A percentile compares a stretch with the other conserved stretches of the same genome.
phyloP scores from a whole-genome alignment of 192 early-diverging fungal genomes.

The Rhizophagus sp. region DNA sequence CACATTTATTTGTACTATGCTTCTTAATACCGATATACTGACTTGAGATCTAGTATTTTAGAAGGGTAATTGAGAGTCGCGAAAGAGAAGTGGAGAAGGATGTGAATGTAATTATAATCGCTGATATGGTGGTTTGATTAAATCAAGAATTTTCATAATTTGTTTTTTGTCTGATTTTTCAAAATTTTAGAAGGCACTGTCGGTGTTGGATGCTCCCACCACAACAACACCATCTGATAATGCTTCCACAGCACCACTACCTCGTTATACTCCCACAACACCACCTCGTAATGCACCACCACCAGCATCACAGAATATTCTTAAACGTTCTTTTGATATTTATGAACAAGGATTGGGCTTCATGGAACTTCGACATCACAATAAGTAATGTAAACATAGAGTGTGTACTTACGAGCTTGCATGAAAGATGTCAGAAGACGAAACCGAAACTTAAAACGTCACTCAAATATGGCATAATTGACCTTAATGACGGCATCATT shows the following conservation, averaged over 20 bases:
- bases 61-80: constrained; percentile 1
- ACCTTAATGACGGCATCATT: constrained; percentile 22
- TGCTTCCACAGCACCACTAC: background rate
- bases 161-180: constrained; percentile 10
- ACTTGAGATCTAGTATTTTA: constrained; percentile 12
- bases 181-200: constrained; percentile 14
- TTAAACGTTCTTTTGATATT: constrained; percentile 14
- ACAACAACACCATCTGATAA: background rate
- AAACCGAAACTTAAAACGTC: constrained; percentile 24
- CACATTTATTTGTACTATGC: too few species aligned
- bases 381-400: constrained; percentile 26
- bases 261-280: background rate
- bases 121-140: constrained; percentile 19
- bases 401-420: constrained; percentile 9
- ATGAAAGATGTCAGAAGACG: constrained; percentile 23
- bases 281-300: background rate
- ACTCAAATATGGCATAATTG: constrained; percentile 26
- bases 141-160: constrained; percentile 3
- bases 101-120: constrained; percentile 15
- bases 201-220: background rate
- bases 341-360: constrained; percentile 17
- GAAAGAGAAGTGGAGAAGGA: constrained; percentile 1
- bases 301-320: background rate
- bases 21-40: constrained; percentile 2
- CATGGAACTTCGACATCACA: constrained; percentile 19